Evolutionary conservation across 1,284 basidiomycete species (phyloP), one percentile per base, ranked within the genome.

Genomic region (Moesziomyces antarcticus): DNA sequence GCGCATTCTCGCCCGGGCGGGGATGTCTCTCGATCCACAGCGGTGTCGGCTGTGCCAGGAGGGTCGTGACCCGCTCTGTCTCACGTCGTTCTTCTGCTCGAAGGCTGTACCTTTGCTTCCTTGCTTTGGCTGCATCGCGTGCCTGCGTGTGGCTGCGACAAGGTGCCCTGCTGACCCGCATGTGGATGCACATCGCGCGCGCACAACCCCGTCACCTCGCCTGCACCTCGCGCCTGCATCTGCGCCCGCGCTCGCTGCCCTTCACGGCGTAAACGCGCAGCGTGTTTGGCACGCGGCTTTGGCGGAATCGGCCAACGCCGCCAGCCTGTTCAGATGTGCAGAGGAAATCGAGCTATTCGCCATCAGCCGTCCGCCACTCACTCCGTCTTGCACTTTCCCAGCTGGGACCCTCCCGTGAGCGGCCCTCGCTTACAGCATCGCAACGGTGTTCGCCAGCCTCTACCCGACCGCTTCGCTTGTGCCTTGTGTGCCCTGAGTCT

Each of bases 301-400:
- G 37, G 37, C 37, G 37, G 37, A 18, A 40, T 18, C 37, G 37
- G 37, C 18, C 37, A 40, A 40, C 37, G 37, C 37, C 37, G 37
- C 37, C 4, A 47, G 56, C 59, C 66, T 68, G 66, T 59, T 55
- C 25, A 51, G 55, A 51, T 51, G 56, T 58, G 66, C 66, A 62
- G 13, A 30, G 18, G 16, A 27, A 8, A 5, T 9, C 11, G 27
- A 21, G 54, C 45, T 63, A 58, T 56, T 56, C 66, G 45, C 60
- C 44, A 69, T 63, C 66, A 63, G n/a, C 37, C 4, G 30, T 22
- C 33, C 22, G 20, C 40, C 58, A 63, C 66, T 63, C 13, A 59
- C 66, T 69, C 44, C 66, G 66, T 69, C 66, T 59, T 56, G 59
- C 43, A 27, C 51, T 62, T 56, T 18, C 22, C 51, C 55, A 46